phyloP scores from a whole-genome alignment of 2,329 filamentous ascomycete species.

The Zasmidium citrigriseum region DNA sequence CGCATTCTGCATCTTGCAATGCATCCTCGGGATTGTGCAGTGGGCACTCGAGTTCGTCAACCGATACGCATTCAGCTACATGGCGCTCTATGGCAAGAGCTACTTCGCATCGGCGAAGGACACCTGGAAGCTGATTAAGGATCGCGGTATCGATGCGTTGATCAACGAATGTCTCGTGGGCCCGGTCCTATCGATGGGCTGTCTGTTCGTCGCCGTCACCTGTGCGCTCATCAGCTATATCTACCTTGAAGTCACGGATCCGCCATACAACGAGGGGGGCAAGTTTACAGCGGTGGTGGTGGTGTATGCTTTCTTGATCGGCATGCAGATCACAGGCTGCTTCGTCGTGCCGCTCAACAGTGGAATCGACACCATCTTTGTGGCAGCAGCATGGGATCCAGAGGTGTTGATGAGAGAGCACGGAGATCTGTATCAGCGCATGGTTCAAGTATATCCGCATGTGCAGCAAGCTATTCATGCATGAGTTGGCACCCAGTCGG shows the following conservation, averaged over 20 bases:
- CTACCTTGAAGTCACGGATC: conserved; percentile 82
- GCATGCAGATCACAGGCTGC: conserved; percentile 83
- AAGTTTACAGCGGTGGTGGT: conserved; percentile 75
- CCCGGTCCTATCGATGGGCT: conserved; percentile 54
- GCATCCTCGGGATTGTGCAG: conserved; percentile 73
- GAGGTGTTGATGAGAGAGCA: conserved; percentile 79
- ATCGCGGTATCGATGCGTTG: conserved; percentile 86
- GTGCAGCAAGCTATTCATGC: conserved; percentile 65
- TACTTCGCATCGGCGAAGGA: conserved; percentile 87
- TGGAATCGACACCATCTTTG: conserved; percentile 91
- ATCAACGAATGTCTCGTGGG: conserved; percentile 83
- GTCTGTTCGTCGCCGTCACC: conserved; percentile 79
- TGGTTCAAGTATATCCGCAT: conserved; percentile 80
- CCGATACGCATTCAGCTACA: conserved; percentile 68
- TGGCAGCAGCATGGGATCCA: conserved; percentile 69
- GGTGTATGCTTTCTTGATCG: conserved; percentile 85
- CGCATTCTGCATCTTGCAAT: conserved; percentile 74
- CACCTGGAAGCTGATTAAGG: conserved; percentile 64
- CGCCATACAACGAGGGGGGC: conserved; percentile 69
- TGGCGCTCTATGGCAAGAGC: conserved; percentile 86
- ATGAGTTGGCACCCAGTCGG: conserved; percentile 9
- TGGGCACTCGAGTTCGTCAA: conserved; percentile 91
- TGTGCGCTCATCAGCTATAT: conserved; percentile 81
- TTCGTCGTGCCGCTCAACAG: conserved; percentile 86
- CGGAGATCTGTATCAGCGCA: conserved; percentile 74